These are phyloP conservation scores for Monosporascus cannonballus DNA, from an alignment of 2,329 filamentous ascomycete species.

Conservation along the genomic window DNA sequence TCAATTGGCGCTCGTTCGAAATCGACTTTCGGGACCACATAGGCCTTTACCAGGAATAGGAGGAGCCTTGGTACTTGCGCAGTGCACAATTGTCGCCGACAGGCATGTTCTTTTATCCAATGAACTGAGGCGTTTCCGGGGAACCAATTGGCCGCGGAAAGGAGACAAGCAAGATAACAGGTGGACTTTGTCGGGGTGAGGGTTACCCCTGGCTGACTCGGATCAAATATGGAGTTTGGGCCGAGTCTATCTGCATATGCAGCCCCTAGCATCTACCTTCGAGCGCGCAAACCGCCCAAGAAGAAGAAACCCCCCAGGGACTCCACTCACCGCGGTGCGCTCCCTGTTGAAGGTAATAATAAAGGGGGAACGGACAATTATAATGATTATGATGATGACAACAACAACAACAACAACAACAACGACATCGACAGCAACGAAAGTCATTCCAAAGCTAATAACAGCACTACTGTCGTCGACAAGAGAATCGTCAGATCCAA, in stretches of 20 bases:
- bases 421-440: not conserved
- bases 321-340: not conserved
- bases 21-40: too few species aligned
- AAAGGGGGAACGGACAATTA: not conserved
- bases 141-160: too few species aligned
- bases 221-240: not conserved
- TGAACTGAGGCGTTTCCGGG: too few species aligned
- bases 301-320: slow-evolving; percentile 7
- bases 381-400: not conserved
- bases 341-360: not conserved
- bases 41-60: too few species aligned
- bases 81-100: too few species aligned
- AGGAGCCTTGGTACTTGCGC: too few species aligned
- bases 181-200: not conserved
- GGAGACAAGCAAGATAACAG: not conserved
- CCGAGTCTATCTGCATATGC: not conserved
- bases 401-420: not conserved
- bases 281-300: slow-evolving; percentile 22
- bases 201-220: not conserved
- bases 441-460: not conserved
- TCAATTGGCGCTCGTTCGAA: not conserved
- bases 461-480: not conserved
- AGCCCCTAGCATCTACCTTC: not conserved
- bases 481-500: not conserved
- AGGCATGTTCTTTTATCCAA: too few species aligned